These are phyloP conservation scores for Metschnikowia similis DNA, from an alignment of 805 yeast genomes.

Conservation along the genomic window DNA sequence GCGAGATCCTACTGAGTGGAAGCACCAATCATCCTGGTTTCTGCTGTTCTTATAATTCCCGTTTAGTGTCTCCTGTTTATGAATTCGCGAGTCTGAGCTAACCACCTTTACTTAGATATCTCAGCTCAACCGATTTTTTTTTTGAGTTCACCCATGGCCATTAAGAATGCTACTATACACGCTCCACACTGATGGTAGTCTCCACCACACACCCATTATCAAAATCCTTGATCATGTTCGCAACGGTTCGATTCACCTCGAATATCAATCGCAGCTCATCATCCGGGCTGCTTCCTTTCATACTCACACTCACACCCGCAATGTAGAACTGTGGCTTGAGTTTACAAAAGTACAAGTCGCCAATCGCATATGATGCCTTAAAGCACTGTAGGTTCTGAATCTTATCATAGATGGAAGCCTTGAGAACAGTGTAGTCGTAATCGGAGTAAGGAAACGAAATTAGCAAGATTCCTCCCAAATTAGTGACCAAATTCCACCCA, in stretches of 20 bases:
- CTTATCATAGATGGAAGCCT: constrained; percentile 37
- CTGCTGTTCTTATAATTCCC: no score
- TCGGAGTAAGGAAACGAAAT: constrained; percentile 49
- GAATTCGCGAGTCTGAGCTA: no score
- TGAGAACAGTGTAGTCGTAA: constrained; percentile 33
- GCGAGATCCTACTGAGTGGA: no score
- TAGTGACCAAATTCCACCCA: constrained; percentile 50
- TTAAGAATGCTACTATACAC: constrained; percentile 4
- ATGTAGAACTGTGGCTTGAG: constrained; percentile 60
- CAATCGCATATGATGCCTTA: constrained; percentile 46
- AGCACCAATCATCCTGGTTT: no score
- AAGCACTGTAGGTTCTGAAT: constrained; percentile 50
- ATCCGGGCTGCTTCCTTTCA: constrained; percentile 70
- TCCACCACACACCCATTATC: constrained; percentile 29
- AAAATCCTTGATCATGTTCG: constrained; percentile 26
- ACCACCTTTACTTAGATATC: no score
- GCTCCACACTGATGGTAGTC: constrained; percentile 26
- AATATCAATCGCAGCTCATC: constrained; percentile 58
- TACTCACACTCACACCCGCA: constrained; percentile 49
- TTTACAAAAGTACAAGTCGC: constrained; percentile 51
- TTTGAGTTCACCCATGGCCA: no score
- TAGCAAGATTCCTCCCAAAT: constrained; percentile 49
- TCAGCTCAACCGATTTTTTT: no score
- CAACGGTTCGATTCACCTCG: constrained; percentile 43
- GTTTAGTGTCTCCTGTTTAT: no score